These are phyloP conservation scores for Didymella sp. DNA, from an alignment of 2,329 filamentous ascomycete species.

Conservation along the genomic window DNA sequence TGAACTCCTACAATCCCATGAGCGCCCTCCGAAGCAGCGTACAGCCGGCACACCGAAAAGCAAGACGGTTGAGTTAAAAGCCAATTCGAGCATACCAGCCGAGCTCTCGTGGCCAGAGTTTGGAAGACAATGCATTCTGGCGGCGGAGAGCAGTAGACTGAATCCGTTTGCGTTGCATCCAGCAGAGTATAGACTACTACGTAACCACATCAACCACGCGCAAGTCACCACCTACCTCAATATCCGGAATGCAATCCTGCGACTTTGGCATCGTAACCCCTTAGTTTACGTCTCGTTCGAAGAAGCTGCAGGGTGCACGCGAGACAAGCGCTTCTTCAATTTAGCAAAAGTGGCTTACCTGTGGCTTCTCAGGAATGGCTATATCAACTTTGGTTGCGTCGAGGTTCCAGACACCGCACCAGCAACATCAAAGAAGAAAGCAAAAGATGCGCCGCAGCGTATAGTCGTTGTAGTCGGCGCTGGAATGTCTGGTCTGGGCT, in stretches of 20 bases:
- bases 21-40: conserved; percentile 27
- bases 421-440: conserved; percentile 46
- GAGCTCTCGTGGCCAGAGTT: conserved; percentile 77
- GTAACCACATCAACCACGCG: conserved; percentile 80
- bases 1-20: conserved; percentile 37
- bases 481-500: conserved; percentile 91
- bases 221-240: conserved; percentile 97
- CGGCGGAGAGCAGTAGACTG: conserved; percentile 86
- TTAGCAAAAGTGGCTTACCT: conserved; percentile 87
- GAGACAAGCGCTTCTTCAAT: conserved; percentile 86
- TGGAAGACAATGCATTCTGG: conserved; percentile 87
- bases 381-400: conserved; percentile 96
- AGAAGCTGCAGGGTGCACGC: conserved; percentile 89
- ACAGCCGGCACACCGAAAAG: conserved; percentile 31
- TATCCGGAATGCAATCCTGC: conserved; percentile 90
- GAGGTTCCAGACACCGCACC: conserved; percentile 64
- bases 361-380: conserved; percentile 89
- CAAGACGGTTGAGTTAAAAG: conserved; percentile 47
- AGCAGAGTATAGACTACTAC: conserved; percentile 81
- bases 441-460: conserved; percentile 63
- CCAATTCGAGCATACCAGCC: conserved; percentile 83
- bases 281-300: conserved; percentile 80
- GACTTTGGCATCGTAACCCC: conserved; percentile 88
- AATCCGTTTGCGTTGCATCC: conserved; percentile 88
- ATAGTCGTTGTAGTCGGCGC: conserved; percentile 89